Evolutionary conservation across 495 filamentous ascomycete species (phyloP).

Genomic region (Aspergillus egyptiacus): DNA sequence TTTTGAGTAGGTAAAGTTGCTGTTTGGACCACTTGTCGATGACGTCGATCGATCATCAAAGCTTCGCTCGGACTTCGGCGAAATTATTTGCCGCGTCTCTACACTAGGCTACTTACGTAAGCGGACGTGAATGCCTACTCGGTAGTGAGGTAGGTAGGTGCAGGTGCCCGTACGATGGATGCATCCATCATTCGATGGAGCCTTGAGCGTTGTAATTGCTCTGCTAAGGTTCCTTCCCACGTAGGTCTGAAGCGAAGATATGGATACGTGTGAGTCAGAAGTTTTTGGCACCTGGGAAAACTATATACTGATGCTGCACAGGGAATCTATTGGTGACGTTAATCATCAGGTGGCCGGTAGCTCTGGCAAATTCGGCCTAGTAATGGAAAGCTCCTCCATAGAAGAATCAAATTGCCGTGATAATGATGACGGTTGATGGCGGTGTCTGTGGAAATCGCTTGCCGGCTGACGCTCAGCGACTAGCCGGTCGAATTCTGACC

Average conservation of each 20-base stretch:
- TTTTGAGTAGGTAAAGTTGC: neutral
- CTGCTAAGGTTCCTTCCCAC: too few species aligned
- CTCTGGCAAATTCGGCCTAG: constrained; percentile 18
- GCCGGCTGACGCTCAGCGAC: constrained; percentile 11
- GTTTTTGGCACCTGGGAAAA: neutral
- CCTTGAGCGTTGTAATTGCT: too few species aligned
- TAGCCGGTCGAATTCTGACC: constrained; percentile 22
- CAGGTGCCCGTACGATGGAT: too few species aligned
- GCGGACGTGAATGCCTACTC: too few species aligned
- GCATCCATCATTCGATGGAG: too few species aligned
- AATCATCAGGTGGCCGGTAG: constrained; percentile 10
- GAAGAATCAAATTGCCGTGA: constrained; percentile 13
- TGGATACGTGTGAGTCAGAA: too few species aligned
- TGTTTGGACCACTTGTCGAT: neutral
- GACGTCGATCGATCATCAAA: constrained; percentile 8
- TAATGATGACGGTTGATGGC: constrained; percentile 12
- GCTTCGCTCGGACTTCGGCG: neutral
- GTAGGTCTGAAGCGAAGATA: too few species aligned
- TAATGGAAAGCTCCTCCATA: constrained; percentile 12
- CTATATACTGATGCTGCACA: neutral
- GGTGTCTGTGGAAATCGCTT: constrained; percentile 12
- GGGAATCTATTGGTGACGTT: neutral
- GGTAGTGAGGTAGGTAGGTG: too few species aligned
- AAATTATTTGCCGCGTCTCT: neutral
- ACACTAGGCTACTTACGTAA: neutral